Evolutionary conservation across 2,329 filamentous ascomycete species (phyloP), one percentile per base, ranked within the genome.

Genomic region (Neofusicoccum ribis): DNA sequence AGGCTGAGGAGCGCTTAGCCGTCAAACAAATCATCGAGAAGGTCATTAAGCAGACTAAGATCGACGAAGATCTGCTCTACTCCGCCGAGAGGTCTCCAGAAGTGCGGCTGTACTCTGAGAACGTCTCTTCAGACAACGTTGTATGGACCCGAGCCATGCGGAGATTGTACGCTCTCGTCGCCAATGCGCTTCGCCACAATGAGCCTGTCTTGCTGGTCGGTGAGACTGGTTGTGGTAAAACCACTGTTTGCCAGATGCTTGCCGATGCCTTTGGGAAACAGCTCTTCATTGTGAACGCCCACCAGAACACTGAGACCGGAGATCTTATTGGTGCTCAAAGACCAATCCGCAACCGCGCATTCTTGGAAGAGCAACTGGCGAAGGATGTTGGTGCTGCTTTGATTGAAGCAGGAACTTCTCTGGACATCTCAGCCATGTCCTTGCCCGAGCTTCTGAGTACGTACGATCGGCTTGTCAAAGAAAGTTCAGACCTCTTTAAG

Each of bases 111-210:
- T 78, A 76, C 66, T 68, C 74, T 9, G 69, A 70, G 14, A 68
- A 67, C 14, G 63, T 67, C 11, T 67, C 66, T 20, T 67, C 62
- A 11, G 64, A 68, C 2, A 34, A 17, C 4, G 88, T 99, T 52
- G 92, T 99, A 2, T 99, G 95, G 95, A 99, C 95, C 0, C 88
- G 88, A 69, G 93, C 94, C 0, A 99, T 99, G 94, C 89, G 92
- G 15, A 86, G 95, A 60, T 83, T 99, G 0, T 98, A 94, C 73
- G 88, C 96, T 6, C 83, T 99, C 12, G 92, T 99, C n/a, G 88
- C 90, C 5, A 86, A 91, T 71, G 95, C 95, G 1, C 82, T 99
- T 66, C 86, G 86, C 31, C 95, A 97, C 73, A 93, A 96, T 67
- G 95, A 99, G 76, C 95, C 95, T 0, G 92, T 99, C 3, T 83